These are phyloP conservation scores for Kluyveromyces aestuarii DNA, from an alignment of 805 yeast genomes.

Conservation along the genomic window DNA sequence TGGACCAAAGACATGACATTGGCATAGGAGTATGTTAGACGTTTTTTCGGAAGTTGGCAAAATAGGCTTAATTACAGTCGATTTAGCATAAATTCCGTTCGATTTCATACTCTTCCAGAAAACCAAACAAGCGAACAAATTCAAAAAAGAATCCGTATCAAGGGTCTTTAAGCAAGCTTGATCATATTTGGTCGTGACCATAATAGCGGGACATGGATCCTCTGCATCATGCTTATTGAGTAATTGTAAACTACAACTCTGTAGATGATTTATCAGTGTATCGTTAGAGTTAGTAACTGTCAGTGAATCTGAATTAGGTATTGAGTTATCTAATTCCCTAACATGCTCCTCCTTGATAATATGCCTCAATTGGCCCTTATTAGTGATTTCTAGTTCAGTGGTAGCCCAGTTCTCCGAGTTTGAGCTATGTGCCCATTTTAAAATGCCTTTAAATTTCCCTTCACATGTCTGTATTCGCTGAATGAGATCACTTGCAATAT, in stretches of 20 bases:
- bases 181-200: constrained; percentile 8
- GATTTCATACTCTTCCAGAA: constrained; percentile 52
- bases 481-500: background rate
- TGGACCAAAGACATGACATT: constrained; percentile 61
- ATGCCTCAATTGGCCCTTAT: constrained; percentile 12
- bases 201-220: constrained; percentile 10
- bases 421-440: constrained; percentile 17
- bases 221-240: constrained; percentile 6
- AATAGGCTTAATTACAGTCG: constrained; percentile 29
- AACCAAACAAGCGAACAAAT: constrained; percentile 36
- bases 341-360: constrained; percentile 7
- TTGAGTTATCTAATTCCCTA: constrained; percentile 2
- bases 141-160: constrained; percentile 28
- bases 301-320: background rate
- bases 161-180: constrained; percentile 12
- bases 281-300: background rate
- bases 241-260: constrained; percentile 16
- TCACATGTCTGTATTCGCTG: constrained; percentile 4
- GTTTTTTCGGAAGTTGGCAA: constrained; percentile 15
- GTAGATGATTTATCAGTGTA: constrained; percentile 18
- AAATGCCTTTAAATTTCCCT: constrained; percentile 18
- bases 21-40: constrained; percentile 43
- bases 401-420: constrained; percentile 17
- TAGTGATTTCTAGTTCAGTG: constrained; percentile 12
- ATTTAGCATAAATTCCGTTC: constrained; percentile 44